Evolutionary conservation across 2,329 filamentous ascomycete species (phyloP).

Genomic region (Seiridium unicorne): DNA sequence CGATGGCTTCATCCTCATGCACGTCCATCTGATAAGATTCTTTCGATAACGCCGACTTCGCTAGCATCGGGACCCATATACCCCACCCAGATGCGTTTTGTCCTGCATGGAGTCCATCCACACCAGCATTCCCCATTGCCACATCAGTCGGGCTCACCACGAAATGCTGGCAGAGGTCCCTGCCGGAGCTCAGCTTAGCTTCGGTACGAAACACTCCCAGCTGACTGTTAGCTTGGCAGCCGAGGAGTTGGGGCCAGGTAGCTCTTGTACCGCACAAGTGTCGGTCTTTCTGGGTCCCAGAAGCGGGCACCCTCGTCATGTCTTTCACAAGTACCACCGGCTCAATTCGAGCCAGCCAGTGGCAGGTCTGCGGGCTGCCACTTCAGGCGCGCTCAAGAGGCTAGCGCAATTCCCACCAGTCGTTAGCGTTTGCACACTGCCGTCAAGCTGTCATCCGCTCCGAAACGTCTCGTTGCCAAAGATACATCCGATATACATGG

Average conservation of each 20-base stretch:
- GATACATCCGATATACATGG: background rate
- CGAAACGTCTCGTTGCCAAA: background rate
- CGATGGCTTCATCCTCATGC: conserved; percentile 15
- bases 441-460: background rate
- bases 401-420: background rate
- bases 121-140: conserved; percentile 5
- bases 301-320: background rate
- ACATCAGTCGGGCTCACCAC: conserved; percentile 1
- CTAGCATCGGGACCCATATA: conserved; percentile 15
- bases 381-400: background rate
- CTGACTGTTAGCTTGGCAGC: background rate
- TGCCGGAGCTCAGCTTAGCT: background rate
- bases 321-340: background rate
- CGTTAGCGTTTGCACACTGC: background rate
- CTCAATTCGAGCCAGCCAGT: background rate
- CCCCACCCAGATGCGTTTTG: conserved; percentile 19
- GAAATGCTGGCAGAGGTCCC: background rate
- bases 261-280: background rate
- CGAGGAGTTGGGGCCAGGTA: background rate
- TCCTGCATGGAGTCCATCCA: conserved; percentile 15
- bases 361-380: background rate
- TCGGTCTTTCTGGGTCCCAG: background rate
- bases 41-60: conserved; percentile 49
- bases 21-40: conserved; percentile 53
- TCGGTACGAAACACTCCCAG: background rate